A percentile compares a stretch with the other conserved stretches of the same genome.
phyloP scores from a whole-genome alignment of 2,329 filamentous ascomycete species.

The Fusarium graminum region DNA sequence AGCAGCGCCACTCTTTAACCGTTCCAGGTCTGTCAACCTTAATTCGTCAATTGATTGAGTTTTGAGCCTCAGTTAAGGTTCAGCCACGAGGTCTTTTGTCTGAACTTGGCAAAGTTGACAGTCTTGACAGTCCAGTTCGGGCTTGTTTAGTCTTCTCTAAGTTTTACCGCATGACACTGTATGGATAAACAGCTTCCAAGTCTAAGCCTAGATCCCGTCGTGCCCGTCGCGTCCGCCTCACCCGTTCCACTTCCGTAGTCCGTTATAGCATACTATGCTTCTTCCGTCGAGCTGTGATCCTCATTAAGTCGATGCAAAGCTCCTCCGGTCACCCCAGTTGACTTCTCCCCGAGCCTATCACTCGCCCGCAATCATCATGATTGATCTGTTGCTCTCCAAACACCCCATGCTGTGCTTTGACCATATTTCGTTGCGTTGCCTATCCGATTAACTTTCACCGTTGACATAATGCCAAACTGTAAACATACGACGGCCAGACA shows the following conservation, averaged over 20 bases:
- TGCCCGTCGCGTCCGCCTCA: constrained; percentile 28
- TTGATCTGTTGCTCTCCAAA: not conserved
- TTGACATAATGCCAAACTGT: constrained; percentile 36
- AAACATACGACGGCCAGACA: constrained; percentile 15
- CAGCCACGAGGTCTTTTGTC: constrained; percentile 32
- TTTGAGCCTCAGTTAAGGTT: constrained; percentile 42
- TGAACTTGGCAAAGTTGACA: constrained; percentile 1
- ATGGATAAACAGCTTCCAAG: constrained; percentile 7
- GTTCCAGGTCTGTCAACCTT: constrained; percentile 36
- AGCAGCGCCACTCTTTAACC: constrained; percentile 34
- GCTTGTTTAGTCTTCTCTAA: constrained; percentile 34
- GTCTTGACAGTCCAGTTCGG: constrained; percentile 18
- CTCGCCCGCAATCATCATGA: not conserved
- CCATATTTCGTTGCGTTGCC: constrained; percentile 7
- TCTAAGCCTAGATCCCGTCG: constrained; percentile 39
- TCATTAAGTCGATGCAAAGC: constrained; percentile 15
- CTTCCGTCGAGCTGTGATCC: constrained; percentile 36
- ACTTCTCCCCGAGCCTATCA: constrained; percentile 18
- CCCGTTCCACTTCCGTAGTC: constrained; percentile 20
- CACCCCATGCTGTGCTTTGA: constrained; percentile 13
- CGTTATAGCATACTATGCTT: constrained; percentile 29
- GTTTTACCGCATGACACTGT: constrained; percentile 12
- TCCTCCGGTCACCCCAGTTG: constrained; percentile 7
- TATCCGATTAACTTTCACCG: constrained; percentile 36
- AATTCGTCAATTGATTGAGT: constrained; percentile 34